Base-by-base conservation (phyloP, 495 filamentous ascomycete species). In the Penicillium paxilli region DNA sequence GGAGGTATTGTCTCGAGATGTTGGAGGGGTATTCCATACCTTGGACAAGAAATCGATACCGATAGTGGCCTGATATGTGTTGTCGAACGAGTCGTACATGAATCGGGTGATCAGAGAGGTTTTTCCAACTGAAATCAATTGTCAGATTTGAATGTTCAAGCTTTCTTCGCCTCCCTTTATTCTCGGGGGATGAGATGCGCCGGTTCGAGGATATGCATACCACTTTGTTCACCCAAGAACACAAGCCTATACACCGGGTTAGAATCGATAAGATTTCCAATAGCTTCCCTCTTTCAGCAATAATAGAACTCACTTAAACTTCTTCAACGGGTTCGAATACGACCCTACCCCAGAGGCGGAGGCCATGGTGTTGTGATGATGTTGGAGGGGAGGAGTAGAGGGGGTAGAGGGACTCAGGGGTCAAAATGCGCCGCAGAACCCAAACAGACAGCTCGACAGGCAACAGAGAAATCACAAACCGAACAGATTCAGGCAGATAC, bases 41-140 rank as follows among this genome's bases (percentile, higher is more conserved):
- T 98, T 98, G 58, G 92, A 97, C 58, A 98, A 85, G 68, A 98
- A 98, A 77, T 98, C 94, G 75, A 98, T 98, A 69, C 94, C 94
- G 66, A 98, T 98, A 49, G 94, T 98, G 40, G 94, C 94, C 75
- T 98, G 94, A 74, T 98, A 98, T 83, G 92, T 98, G 77, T 96
- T 96, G 80, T 98, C 95, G 83, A 98, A 98, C 28, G 94, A 96
- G 75, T 98, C 94, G 80, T 98, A 98, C 94, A 98, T 98, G 79
- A 98, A 98, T 52, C 94, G 87, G 49, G 94, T 98, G 69, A 98
- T 98, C 65, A 98, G 77, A 40, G 95, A 98, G 32, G 94, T 98
- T 79, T 98, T 98, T 59, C 94, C 94, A 52, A 98, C 94, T 97
- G 58, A 16, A 49, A 24, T n/a, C n/a, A 16, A 17, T 54, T 24